Evolutionary conservation across 495 filamentous ascomycete species (phyloP).

Genomic region (Penicillium silybi): DNA sequence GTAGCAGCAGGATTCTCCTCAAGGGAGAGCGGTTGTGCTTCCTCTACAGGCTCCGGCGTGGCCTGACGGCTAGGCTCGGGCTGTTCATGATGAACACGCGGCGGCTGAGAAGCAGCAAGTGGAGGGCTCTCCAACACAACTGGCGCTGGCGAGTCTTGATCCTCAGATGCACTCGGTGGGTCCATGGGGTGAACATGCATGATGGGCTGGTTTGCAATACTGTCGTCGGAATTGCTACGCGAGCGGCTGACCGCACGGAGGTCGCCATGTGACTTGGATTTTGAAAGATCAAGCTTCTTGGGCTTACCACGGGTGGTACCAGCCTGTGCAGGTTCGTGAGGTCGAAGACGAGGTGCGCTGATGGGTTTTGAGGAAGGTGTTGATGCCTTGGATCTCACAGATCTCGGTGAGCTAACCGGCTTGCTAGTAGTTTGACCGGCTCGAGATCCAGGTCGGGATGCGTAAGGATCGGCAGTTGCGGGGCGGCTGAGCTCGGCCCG

Average conservation of each 20-base stretch:
- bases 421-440: constrained; percentile 30
- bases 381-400: constrained; percentile 25
- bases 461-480: constrained; percentile 58
- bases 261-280: constrained; percentile 26
- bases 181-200: constrained; percentile 30
- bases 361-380: constrained; percentile 28
- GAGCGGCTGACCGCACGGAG: constrained; percentile 17
- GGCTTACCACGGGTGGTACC: constrained; percentile 33
- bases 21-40: constrained; percentile 11
- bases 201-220: constrained; percentile 12
- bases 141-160: constrained; percentile 45
- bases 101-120: constrained; percentile 16
- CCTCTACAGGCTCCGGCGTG: constrained; percentile 7
- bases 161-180: constrained; percentile 55
- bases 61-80: neutral
- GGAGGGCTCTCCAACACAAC: constrained; percentile 26
- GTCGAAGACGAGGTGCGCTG: constrained; percentile 28
- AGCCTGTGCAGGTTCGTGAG: constrained; percentile 22
- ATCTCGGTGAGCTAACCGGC: constrained; percentile 41
- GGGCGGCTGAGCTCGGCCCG: constrained; percentile 51
- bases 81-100: neutral
- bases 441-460: constrained; percentile 33
- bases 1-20: constrained; percentile 6
- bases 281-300: constrained; percentile 38
- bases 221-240: constrained; percentile 29